Conservation (phyloP, 768 basidiomycete species). For the Kwoniella shandongensis region DNA sequence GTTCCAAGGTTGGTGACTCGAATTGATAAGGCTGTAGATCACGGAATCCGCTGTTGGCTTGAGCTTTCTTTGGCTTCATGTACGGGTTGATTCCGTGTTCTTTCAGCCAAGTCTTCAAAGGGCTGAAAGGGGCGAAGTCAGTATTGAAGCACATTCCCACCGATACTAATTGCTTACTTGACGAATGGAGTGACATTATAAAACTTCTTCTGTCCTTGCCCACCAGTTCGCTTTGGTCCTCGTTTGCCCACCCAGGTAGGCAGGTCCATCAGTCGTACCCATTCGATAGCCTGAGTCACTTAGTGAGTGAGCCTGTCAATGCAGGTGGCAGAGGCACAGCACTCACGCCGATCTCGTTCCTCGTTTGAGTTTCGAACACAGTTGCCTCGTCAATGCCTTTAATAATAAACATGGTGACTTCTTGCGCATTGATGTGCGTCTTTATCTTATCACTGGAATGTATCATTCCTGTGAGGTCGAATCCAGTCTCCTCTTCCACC, state of each 20-base stretch:
- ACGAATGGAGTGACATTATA: constrained; percentile 96
- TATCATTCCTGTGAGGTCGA: constrained; percentile 60
- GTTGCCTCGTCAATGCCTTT: constrained; percentile 83
- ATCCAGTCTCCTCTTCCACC: constrained; percentile 97
- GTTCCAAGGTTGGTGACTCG: constrained; percentile 13
- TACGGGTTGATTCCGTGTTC: constrained; percentile 32
- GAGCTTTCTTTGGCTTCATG: constrained; percentile 29
- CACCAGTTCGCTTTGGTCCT: constrained; percentile 56
- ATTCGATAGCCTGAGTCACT: constrained; percentile 86
- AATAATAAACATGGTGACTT: constrained; percentile 86
- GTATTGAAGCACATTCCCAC: not conserved
- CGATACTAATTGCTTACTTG: constrained; percentile 45
- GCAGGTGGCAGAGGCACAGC: not conserved
- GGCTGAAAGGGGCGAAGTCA: constrained; percentile 21
- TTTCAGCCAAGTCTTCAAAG: constrained; percentile 42
- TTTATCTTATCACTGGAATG: constrained; percentile 67
- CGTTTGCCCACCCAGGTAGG: constrained; percentile 78
- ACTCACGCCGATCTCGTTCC: constrained; percentile 95
- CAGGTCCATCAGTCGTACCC: constrained; percentile 85
- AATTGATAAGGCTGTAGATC: constrained; percentile 40
- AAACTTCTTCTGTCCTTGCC: constrained; percentile 67
- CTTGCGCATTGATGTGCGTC: constrained; percentile 84
- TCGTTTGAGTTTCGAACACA: constrained; percentile 85
- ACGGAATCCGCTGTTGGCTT: constrained; percentile 5
- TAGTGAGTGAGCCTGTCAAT: not conserved